Base-by-base conservation (phyloP, 257 asterid species). In the Nicotiana paniculata region DNA sequence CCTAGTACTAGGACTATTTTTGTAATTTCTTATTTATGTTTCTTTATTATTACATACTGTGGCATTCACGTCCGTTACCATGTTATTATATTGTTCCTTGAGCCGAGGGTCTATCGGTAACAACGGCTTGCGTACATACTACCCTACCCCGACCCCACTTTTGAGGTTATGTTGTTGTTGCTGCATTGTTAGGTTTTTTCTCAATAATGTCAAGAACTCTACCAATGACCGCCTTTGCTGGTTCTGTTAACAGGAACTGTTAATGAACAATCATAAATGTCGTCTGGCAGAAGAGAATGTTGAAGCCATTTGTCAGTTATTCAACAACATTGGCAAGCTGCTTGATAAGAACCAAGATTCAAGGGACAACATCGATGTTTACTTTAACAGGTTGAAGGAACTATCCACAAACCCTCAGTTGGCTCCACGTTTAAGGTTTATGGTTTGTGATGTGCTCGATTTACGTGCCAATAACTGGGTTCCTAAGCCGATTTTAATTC, bases 281-380 rank as follows among this genome's bases (percentile, higher is more conserved):
- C 91, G 97, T 79, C 99, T 97, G 0, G 97, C 87, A 74, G 99
- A 95, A 88, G 98, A 92, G 84, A 95, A 91, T 86, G 99, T 95
- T n/a, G 99, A 95, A 90, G 98, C 97, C 63, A 90, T 92, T 85
- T 95, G 97, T 70, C 98, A 95, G 81, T 93, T 95, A 89, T 92
- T 95, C 84, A 88, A 39, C 86, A 93, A 97, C 39, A 93, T 92
- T 75, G 99, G 97, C 33, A 95, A 92, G 82, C 98, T 91, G 91
- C 97, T 95, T 28, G 97, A 89, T 69, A 93, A 91, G 86, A 93
- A 81, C 91, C 91, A 80, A 82, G 91, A 90, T 67, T 90, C 99
- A 1, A 91, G 85, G 84, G 92, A 85, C 21, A 88, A 91, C 18
- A 92, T 88, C 81, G 97, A 93, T 62, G 46, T 78, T 59, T 95